These are phyloP conservation scores for Raphanus sativus DNA, from an alignment of 345 rosid species.

Conservation along the genomic window DNA sequence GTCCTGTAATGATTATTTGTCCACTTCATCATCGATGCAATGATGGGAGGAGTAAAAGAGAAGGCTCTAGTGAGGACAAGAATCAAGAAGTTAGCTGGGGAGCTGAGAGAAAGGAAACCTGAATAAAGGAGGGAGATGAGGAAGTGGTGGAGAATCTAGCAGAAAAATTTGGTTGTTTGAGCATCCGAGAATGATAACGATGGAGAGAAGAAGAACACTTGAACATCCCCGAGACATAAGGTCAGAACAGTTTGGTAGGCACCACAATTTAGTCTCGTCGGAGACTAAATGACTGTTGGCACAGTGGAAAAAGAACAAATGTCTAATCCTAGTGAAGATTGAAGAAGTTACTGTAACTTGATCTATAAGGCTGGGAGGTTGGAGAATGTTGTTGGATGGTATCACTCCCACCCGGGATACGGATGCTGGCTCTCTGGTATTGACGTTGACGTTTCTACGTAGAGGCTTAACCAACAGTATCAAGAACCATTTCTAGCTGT, in stretches of 20 bases:
- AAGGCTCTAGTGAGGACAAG: background rate
- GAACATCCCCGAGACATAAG: conserved; percentile 51
- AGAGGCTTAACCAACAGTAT: conserved; percentile 93
- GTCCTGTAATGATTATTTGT: conserved; percentile 87
- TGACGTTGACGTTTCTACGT: conserved; percentile 97
- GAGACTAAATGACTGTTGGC: conserved; percentile 1
- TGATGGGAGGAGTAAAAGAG: conserved; percentile 40
- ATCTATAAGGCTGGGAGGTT: conserved; percentile 98
- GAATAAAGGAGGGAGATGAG: conserved; percentile 33
- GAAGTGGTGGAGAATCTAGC: conserved; percentile 8
- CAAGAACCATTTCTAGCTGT: conserved; percentile 96
- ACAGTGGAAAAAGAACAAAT: background rate
- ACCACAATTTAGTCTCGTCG: conserved; percentile 16
- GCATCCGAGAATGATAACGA: background rate
- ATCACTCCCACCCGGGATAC: conserved; percentile 98
- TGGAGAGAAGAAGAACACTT: conserved; percentile 49
- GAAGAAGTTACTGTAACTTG: too few relatives aligned
- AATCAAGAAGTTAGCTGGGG: background rate
- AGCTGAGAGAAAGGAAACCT: conserved; percentile 16
- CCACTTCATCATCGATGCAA: conserved; percentile 99
- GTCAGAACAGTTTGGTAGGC: conserved; percentile 38
- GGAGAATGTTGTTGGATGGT: conserved; percentile 91
- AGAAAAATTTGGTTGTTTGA: conserved; percentile 12
- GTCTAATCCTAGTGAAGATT: background rate
- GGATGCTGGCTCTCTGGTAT: conserved; percentile 99